A percentile compares a stretch with the other conserved stretches of the same genome.
Evolutionary conservation across 106 monocot genomes (phyloP).

Genomic region (Amphibolis antarctica): DNA sequence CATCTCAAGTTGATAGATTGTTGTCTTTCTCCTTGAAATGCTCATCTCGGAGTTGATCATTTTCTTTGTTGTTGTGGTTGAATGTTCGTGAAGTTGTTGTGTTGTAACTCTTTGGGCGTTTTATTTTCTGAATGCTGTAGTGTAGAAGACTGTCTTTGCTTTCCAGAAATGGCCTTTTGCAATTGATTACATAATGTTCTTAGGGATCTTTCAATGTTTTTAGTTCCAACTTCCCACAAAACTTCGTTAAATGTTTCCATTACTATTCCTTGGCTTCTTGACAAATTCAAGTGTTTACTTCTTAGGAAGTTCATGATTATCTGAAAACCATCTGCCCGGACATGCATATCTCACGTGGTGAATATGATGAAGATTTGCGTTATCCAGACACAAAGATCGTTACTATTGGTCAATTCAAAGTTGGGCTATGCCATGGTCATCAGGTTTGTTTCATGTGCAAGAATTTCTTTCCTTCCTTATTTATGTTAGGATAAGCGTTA

Average conservation of each 20-base stretch:
- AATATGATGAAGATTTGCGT: slow-evolving; percentile 76
- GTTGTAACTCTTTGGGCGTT: too few relatives aligned
- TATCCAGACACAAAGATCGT: slow-evolving; percentile 90
- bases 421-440: slow-evolving; percentile 93
- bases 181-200: too few relatives aligned
- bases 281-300: not conserved
- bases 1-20: too few relatives aligned
- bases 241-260: too few relatives aligned
- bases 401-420: slow-evolving; percentile 93
- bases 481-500: too few relatives aligned
- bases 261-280: not conserved
- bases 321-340: slow-evolving; percentile 93
- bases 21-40: too few relatives aligned
- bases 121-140: too few relatives aligned
- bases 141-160: too few relatives aligned
- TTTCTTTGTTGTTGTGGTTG: not conserved
- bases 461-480: too few relatives aligned
- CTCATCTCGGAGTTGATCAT: not conserved
- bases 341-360: slow-evolving; percentile 76
- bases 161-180: too few relatives aligned
- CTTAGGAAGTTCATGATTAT: slow-evolving; percentile 91
- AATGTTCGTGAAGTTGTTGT: not conserved
- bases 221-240: too few relatives aligned
- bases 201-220: too few relatives aligned
- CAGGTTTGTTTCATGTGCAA: slow-evolving; percentile 37